Percentiles rank a stretch among this genome's conserved stretches.
These are phyloP conservation scores for Bolboschoenoplectus hybrid DNA, from an alignment of 202 grass and related monocot species.

Conservation along the genomic window DNA sequence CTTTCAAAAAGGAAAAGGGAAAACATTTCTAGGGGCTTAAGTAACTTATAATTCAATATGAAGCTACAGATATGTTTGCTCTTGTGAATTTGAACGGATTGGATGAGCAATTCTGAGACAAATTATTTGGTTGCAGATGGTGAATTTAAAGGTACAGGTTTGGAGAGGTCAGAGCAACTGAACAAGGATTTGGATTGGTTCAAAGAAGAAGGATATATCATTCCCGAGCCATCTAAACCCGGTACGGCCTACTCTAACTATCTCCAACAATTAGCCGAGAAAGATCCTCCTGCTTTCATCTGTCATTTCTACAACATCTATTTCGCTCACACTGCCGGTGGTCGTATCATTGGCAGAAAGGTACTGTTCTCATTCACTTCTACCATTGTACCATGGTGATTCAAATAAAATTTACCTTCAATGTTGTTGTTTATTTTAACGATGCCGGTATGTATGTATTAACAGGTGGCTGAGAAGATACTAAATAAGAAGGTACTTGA, in stretches of 20 bases:
- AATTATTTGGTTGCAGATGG: conserved; percentile 53
- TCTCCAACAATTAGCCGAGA: conserved; percentile 70
- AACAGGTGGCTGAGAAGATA: conserved; percentile 84
- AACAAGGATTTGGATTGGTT: conserved; percentile 91
- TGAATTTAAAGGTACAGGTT: conserved; percentile 68
- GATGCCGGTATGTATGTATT: background rate
- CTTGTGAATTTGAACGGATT: background rate
- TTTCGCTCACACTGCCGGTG: conserved; percentile 89
- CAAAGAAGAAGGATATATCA: conserved; percentile 57
- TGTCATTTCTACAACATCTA: conserved; percentile 94
- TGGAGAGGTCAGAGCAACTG: conserved; percentile 81
- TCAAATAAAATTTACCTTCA: background rate
- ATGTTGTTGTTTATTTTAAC: conserved; percentile 8
- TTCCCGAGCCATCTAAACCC: conserved; percentile 69
- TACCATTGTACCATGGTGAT: background rate
- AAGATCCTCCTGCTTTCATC: conserved; percentile 82
- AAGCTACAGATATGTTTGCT: background rate
- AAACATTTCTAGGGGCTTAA: background rate
- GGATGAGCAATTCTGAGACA: background rate
- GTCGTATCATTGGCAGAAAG: conserved; percentile 92
- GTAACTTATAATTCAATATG: background rate
- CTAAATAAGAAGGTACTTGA: conserved; percentile 84
- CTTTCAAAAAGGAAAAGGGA: conserved; percentile 5
- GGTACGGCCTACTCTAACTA: conserved; percentile 63
- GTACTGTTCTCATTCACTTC: conserved; percentile 34